Percentiles rank a stretch among this genome's conserved stretches.
These are phyloP conservation scores for Salicornia ramosissima DNA, from an alignment of 148 eudicot genomes.

Conservation along the genomic window DNA sequence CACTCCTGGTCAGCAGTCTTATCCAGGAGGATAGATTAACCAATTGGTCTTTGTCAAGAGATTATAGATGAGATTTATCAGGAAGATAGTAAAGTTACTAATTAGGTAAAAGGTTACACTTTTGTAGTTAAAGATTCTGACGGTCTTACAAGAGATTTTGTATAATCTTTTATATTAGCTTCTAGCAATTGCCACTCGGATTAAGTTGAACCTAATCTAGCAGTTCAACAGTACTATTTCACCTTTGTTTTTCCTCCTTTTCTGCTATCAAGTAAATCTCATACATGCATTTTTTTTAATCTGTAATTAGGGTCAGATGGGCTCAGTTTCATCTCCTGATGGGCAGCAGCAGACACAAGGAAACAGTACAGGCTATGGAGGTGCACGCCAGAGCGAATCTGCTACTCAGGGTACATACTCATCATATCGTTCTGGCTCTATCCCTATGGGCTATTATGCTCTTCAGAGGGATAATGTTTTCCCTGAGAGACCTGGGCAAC, in stretches of 20 bases:
- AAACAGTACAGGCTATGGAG: slow-evolving; percentile 48
- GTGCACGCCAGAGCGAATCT: slow-evolving; percentile 51
- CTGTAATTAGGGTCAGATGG: slow-evolving; percentile 54
- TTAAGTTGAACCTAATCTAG: too few species aligned
- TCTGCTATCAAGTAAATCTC: not conserved
- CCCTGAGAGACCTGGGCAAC: slow-evolving; percentile 95
- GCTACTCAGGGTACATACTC: slow-evolving; percentile 56
- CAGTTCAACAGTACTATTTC: too few species aligned
- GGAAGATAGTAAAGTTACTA: not conserved
- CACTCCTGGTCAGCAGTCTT: slow-evolving; percentile 73
- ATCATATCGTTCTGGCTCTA: slow-evolving; percentile 56
- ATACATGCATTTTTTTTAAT: not conserved
- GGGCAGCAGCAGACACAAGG: slow-evolving; percentile 58
- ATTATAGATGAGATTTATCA: not conserved
- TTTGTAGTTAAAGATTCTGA: too few species aligned
- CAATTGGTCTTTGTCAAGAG: slow-evolving; percentile 72
- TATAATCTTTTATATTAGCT: too few species aligned
- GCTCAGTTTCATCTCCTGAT: slow-evolving; percentile 62
- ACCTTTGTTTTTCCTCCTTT: not conserved
- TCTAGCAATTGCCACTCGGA: too few species aligned
- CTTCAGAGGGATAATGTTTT: slow-evolving; percentile 69
- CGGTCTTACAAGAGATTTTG: too few species aligned
- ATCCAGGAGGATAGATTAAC: slow-evolving; percentile 61
- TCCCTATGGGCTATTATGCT: slow-evolving; percentile 64
- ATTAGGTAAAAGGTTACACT: too few species aligned